Base-by-base conservation (phyloP, 129 eudicot genomes). In the Centella asiatica region DNA sequence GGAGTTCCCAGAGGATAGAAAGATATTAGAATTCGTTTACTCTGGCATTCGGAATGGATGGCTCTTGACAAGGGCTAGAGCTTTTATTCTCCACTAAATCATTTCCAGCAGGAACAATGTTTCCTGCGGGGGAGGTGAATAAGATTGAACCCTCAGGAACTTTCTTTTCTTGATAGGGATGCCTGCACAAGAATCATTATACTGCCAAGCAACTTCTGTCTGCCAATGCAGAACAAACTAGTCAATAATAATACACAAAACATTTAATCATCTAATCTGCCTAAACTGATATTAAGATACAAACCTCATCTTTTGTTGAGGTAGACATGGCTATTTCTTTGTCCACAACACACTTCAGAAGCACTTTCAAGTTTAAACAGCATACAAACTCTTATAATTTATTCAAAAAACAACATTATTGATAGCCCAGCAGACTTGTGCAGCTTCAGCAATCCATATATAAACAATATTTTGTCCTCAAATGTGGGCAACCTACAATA, bases 131-230 rank as follows among this genome's bases (percentile, higher is more conserved):
- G 74, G 71, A 48, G 79, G 82, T 45, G 86, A 60, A 26, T 61
- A 23, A 50, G 76, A 69, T 27, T 9, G 56, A 32, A 80, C 13
- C 36, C 69, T 17, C 0, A 73, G 74, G 33, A 73, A 64, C 64
- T 64, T 72, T 68, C 86, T 76, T 60, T 81, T 81, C 69, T 81
- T 81, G 31, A 81, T 69, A 48, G 82, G 86, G 20, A 81, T 56
- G 66, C 61, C 71, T 33, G 74, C 60, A 66, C 66, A 69, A 56
- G 23, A 34, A 62, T 27, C 47, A 37, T 65, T 47, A 69, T 73
- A 64, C 57, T 47, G 71, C 68, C 67, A 57, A 32, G 75, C 14
- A 22, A 60, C 72, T 65, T 46, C 68, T 48, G 74, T 57, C 85
- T 79, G 77, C 60, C 55, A 66, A 27, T 26, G 33, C 25, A 19